Conservation (phyloP, 1,139 yeast species). For the Hyphopichia wangnamkhiaoensis region DNA sequence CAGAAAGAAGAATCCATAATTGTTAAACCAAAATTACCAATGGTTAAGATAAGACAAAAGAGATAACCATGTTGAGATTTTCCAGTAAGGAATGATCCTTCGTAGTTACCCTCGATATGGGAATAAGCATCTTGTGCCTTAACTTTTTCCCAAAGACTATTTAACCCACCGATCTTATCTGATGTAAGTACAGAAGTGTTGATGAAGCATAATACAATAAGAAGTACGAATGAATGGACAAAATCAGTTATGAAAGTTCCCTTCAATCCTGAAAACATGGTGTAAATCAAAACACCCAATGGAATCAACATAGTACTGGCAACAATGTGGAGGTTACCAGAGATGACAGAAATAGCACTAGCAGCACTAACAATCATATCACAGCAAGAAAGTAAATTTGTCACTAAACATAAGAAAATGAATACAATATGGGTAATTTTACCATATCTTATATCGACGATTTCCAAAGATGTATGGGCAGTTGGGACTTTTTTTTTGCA, state of each 20-base stretch:
- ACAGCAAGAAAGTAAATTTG: conserved; percentile 33
- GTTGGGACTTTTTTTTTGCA: conserved; percentile 32
- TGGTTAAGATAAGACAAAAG: conserved; percentile 29
- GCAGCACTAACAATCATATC: conserved; percentile 41
- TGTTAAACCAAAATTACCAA: conserved; percentile 32
- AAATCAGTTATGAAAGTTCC: conserved; percentile 42
- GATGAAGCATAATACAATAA: conserved; percentile 29
- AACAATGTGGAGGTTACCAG: conserved; percentile 33
- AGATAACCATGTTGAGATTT: conserved; percentile 32
- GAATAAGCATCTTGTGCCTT: conserved; percentile 16
- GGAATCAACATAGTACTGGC: conserved; percentile 37
- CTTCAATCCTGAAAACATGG: conserved; percentile 43
- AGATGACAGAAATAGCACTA: conserved; percentile 34
- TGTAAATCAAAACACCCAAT: conserved; percentile 37
- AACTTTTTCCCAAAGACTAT: conserved; percentile 26
- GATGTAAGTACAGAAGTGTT: conserved; percentile 27
- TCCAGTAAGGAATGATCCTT: conserved; percentile 36
- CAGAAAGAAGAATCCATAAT: conserved; percentile 34
- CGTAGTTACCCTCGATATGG: conserved; percentile 31
- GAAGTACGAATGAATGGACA: conserved; percentile 34
- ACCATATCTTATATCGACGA: conserved; percentile 32
- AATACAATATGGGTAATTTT: conserved; percentile 29
- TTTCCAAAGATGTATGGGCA: conserved; percentile 32
- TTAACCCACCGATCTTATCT: conserved; percentile 30
- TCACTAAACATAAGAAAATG: conserved; percentile 31